phyloP scores from a whole-genome alignment of 2,329 filamentous ascomycete genomes.

The Colletotrichum incanum region DNA sequence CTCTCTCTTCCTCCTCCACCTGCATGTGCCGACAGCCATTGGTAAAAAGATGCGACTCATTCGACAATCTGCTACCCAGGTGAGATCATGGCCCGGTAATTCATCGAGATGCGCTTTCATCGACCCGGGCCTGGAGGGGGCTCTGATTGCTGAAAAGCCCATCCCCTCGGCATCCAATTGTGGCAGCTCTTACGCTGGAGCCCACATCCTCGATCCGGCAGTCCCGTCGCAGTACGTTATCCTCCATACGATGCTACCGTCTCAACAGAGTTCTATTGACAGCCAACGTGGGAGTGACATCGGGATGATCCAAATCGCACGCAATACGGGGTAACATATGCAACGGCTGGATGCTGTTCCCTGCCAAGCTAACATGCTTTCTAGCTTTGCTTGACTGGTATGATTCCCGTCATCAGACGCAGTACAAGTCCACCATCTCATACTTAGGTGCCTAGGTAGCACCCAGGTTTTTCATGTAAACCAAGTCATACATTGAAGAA shows the following conservation, averaged over 20 bases:
- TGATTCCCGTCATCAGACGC: background rate
- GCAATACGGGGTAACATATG: background rate
- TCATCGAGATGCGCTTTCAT: slow-evolving; percentile 12
- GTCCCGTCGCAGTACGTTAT: background rate
- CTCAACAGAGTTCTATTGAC: background rate
- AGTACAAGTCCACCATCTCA: background rate
- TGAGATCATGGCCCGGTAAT: slow-evolving; percentile 42
- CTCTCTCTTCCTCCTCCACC: background rate
- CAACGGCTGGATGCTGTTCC: background rate
- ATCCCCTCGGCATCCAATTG: slow-evolving; percentile 10
- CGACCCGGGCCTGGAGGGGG: background rate
- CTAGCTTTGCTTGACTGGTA: background rate
- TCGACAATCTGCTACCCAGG: slow-evolving; percentile 19
- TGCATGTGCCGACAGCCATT: background rate
- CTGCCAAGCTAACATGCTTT: background rate
- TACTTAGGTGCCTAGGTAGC: background rate
- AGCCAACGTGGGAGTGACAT: background rate
- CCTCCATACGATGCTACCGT: background rate
- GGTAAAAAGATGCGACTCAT: slow-evolving; percentile 26
- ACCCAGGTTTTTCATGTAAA: too few relatives aligned
- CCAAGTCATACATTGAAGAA: background rate
- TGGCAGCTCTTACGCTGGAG: background rate
- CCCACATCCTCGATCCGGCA: background rate
- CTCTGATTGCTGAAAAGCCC: background rate
- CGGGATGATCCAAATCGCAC: slow-evolving; percentile 13